A percentile compares a stretch with the other conserved stretches of the same genome.
Evolutionary conservation across 768 basidiomycete species (phyloP).

Genomic region (Boletus vermiculosoides): DNA sequence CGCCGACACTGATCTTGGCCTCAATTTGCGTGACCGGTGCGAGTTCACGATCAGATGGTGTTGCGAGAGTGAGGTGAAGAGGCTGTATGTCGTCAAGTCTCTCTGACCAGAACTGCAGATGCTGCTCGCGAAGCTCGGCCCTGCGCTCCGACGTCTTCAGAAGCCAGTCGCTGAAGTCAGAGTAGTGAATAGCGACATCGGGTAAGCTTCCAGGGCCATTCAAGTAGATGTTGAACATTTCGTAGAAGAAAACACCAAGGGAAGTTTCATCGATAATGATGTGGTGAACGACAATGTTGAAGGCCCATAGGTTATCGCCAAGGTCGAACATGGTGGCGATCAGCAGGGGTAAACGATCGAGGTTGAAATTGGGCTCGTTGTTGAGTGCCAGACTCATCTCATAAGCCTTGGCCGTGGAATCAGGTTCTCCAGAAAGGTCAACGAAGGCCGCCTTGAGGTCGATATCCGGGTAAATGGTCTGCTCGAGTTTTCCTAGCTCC

Average conservation of each 20-base stretch:
- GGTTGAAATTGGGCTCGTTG: slow-evolving; percentile 24
- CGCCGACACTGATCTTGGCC: slow-evolving; percentile 18
- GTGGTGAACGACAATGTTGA: slow-evolving; percentile 32
- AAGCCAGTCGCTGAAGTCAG: slow-evolving; percentile 27
- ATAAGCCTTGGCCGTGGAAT: slow-evolving; percentile 28
- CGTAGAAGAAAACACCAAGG: slow-evolving; percentile 31
- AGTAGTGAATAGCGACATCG: slow-evolving; percentile 22
- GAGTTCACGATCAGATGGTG: slow-evolving; percentile 26
- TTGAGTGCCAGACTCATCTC: slow-evolving; percentile 29
- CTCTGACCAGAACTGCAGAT: slow-evolving; percentile 28
- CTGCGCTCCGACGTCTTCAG: slow-evolving; percentile 29
- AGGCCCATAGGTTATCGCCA: slow-evolving; percentile 22
- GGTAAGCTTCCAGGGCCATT: slow-evolving; percentile 26
- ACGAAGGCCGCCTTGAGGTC: slow-evolving; percentile 23
- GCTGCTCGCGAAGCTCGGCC: slow-evolving; percentile 24
- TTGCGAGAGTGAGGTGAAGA: slow-evolving; percentile 26
- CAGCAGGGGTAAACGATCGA: slow-evolving; percentile 27
- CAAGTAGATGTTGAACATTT: slow-evolving; percentile 28
- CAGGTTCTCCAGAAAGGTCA: slow-evolving; percentile 29
- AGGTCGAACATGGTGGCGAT: slow-evolving; percentile 29
- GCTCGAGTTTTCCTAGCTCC: slow-evolving; percentile 28
- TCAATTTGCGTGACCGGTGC: slow-evolving; percentile 31
- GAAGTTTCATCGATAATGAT: slow-evolving; percentile 33
- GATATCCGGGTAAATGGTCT: slow-evolving; percentile 31
- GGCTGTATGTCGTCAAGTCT: slow-evolving; percentile 15